phyloP scores from a whole-genome alignment of 2,329 filamentous ascomycete genomes.

The Clarireedia hainanense region DNA sequence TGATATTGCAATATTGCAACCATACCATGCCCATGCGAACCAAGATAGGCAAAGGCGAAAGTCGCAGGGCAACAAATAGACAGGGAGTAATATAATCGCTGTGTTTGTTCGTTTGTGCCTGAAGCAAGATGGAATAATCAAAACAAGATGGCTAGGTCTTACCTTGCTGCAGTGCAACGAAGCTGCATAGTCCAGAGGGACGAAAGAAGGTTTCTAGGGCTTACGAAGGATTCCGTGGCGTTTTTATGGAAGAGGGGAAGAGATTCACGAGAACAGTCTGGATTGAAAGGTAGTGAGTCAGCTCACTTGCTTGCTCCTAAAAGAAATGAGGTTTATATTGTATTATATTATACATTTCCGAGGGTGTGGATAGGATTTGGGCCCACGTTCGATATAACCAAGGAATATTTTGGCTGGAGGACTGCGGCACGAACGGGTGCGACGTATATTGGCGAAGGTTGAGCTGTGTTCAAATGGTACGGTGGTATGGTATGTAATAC shows the following conservation, averaged over 20 bases:
- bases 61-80: neutral
- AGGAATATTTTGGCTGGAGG: neutral
- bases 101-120: neutral
- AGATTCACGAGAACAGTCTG: too few relatives aligned
- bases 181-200: neutral
- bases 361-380: neutral
- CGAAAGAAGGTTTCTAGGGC: neutral
- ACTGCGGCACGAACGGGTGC: neutral
- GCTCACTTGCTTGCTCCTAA: neutral
- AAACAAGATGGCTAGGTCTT: neutral
- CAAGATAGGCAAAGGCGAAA: neutral
- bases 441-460: too few relatives aligned
- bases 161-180: neutral
- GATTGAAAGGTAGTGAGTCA: too few relatives aligned
- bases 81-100: too few relatives aligned
- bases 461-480: too few relatives aligned
- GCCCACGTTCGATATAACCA: neutral
- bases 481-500: too few relatives aligned
- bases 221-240: constrained; percentile 5
- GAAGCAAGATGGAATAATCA: neutral
- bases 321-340: too few relatives aligned
- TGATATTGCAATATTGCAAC: neutral
- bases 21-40: neutral
- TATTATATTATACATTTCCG: too few relatives aligned
- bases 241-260: neutral